Evolutionary conservation across 768 basidiomycete genomes (phyloP), one percentile per base, ranked within the genome.

Genomic region (Suillus variegatus): DNA sequence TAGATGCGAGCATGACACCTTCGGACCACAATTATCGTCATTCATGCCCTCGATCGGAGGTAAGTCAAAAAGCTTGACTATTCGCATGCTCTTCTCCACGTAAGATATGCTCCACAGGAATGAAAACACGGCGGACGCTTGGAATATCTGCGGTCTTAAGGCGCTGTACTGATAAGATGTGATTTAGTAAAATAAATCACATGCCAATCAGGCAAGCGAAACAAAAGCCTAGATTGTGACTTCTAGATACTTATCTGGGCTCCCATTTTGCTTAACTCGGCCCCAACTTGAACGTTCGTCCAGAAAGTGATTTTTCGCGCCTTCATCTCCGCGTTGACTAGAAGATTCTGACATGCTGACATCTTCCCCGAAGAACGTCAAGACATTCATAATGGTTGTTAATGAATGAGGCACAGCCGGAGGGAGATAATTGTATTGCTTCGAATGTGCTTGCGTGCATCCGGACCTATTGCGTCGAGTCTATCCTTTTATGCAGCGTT

Each of bases 11-110:
- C 5, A 54, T 6, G 25, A 12, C 25, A 8, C 25, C 58, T 60
- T 35, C 35, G 12, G 32, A 35, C 20, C 54, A 13, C 20, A 12
- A n/a, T n/a, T n/a, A 20, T 6, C 6, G 40, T 6, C 18, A 28
- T 28, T 41, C 9, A 9, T 6, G 13, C 16, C 10, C 25, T 60
- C 25, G 41, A 60, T 60, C 25, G 25, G 18, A 28, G 10, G 25
- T 22, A 43, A 60, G 58, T 25, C 58, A 60, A 60, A 60, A 60
- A 28, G 18, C 58, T 60, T 60, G 58, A 60, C 58, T 60, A 13
- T 43, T 41, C 25, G 25, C 58, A 44, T 41, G 28, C 18, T n/a
- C 6, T 20, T 43, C 22, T 41, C 41, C 58, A 60, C 41, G 58
- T 60, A 60, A 60, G 41, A 60, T 25, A 43, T 32, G 25, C 58